Evolutionary conservation across 1,284 basidiomycete genomes (phyloP), one percentile per base, ranked within the genome.

Genomic region (Austroboletus novae-zelandiae): DNA sequence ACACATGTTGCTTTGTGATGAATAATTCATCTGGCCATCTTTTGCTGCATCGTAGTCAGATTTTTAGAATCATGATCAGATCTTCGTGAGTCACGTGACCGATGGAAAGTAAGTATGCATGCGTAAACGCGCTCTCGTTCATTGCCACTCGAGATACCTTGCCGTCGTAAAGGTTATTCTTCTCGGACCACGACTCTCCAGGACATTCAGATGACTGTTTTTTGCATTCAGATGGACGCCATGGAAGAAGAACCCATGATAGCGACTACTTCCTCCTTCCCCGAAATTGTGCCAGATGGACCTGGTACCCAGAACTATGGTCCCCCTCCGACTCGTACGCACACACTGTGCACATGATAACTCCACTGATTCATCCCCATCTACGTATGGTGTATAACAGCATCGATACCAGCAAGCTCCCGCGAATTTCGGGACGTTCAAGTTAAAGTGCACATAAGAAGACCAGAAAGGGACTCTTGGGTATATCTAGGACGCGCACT

Each of bases 391-490:
- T 37, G 46, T 54, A 47, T 61, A 68, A 57, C 57, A 53, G 54
- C 61, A 61, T 49, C 64, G 50, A 52, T 66, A 44, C 62, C 65
- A 41, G 49, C 69, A 32, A 35, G 36, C 44, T 30, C 62, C 50
- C 77, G 77, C 55, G 83, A 85, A 55, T 84, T 88, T 64, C 80
- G 83, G 51, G 87, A 90, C 51, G 79, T 91, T 47, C 78, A 84
- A 52, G 88, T 90, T 48, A 90, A 91, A 65, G 86, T 91, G n/a
- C 88, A 91, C 61, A 84, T 89, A 57, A 77, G 88, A 57, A 74
- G 81, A 57, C 83, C 88, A 36, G 88, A 89, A 51, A 81, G 73
- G 61, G 89, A 91, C 63, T 77, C 81, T n/a, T 91, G 88, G 88
- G 73, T 80, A 18, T 91, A 91, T 59, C 77, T 90, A 47, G 88